A percentile compares a stretch with the other conserved stretches of the same genome.
These are phyloP conservation scores for Phytophthora crassamura DNA, from an alignment of 352 stramenopile genomes.

Conservation along the genomic window DNA sequence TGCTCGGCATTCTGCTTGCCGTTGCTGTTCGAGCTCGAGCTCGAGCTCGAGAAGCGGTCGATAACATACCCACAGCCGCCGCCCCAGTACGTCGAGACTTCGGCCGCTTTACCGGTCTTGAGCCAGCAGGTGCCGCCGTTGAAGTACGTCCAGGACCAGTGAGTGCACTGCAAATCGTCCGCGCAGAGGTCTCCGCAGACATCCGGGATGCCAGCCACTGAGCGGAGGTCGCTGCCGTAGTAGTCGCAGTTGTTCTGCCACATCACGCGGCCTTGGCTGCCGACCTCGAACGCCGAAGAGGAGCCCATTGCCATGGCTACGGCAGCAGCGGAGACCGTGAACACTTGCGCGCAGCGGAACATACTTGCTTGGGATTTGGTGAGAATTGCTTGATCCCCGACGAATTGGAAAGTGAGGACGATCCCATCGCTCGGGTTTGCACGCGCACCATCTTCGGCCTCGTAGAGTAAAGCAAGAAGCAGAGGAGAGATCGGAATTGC, in stretches of 20 bases:
- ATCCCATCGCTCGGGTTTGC: constrained; percentile 13
- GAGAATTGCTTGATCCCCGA: constrained; percentile 7
- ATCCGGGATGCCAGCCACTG: constrained; percentile 36
- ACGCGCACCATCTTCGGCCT: constrained; percentile 9
- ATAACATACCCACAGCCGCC: constrained; percentile 52
- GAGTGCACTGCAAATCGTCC: constrained; percentile 39
- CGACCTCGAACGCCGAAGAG: constrained; percentile 34
- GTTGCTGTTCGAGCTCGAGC: constrained; percentile 13
- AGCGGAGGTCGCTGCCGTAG: constrained; percentile 41
- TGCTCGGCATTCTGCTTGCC: constrained; percentile 17
- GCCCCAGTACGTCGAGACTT: constrained; percentile 30
- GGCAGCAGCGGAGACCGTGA: constrained; percentile 16
- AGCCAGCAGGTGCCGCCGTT: constrained; percentile 58
- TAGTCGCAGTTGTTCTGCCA: constrained; percentile 57
- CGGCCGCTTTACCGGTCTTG: constrained; percentile 37
- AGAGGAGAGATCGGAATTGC: constrained; percentile 19
- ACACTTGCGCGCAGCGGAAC: constrained; percentile 13
- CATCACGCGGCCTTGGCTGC: constrained; percentile 49
- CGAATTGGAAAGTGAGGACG: constrained; percentile 35
- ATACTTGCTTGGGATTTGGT: constrained; percentile 18
- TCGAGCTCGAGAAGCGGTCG: constrained; percentile 35
- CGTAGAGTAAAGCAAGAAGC: constrained; percentile 12
- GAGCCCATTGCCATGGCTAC: constrained; percentile 7
- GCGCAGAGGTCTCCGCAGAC: constrained; percentile 48
- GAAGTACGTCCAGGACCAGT: constrained; percentile 52